These are phyloP conservation scores for Termitomyces sp. DNA, from an alignment of 768 basidiomycete genomes.

Conservation along the genomic window DNA sequence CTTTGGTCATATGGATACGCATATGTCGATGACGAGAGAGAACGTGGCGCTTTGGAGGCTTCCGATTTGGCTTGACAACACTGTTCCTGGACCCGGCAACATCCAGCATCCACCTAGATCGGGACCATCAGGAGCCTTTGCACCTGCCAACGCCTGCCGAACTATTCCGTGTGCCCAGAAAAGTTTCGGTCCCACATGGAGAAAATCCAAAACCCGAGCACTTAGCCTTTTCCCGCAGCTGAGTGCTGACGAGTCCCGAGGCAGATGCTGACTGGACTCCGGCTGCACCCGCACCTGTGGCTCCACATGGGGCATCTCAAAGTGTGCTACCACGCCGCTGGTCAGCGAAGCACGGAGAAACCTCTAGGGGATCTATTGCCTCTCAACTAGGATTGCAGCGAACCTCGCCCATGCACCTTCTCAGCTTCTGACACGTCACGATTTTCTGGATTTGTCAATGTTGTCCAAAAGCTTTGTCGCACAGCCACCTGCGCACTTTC, in stretches of 20 bases:
- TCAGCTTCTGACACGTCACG: constrained; percentile 3
- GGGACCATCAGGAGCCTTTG: constrained; percentile 1
- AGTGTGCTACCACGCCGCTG: not conserved
- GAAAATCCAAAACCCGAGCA: not conserved
- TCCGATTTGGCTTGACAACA: not conserved
- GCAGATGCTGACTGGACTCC: not conserved
- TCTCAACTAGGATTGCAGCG: not conserved
- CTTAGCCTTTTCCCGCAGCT: not conserved
- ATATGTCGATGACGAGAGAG: not conserved
- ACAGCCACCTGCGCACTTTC: constrained; percentile 1
- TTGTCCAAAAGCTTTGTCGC: constrained; percentile 1
- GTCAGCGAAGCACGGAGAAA: not conserved
- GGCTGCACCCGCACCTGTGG: not conserved
- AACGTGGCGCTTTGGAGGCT: constrained; percentile 7
- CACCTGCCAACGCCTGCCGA: not conserved
- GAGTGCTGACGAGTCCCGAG: not conserved
- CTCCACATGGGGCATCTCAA: not conserved
- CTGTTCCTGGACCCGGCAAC: constrained; percentile 8
- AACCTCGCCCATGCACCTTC: not conserved
- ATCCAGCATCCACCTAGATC: constrained; percentile 6
- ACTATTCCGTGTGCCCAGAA: not conserved
- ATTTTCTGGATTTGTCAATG: not conserved
- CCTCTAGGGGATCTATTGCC: not conserved
- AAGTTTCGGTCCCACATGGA: not conserved
- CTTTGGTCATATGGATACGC: not conserved